phyloP scores from a whole-genome alignment of 2,329 filamentous ascomycete genomes.

The Pseudogymnoascus sp. region DNA sequence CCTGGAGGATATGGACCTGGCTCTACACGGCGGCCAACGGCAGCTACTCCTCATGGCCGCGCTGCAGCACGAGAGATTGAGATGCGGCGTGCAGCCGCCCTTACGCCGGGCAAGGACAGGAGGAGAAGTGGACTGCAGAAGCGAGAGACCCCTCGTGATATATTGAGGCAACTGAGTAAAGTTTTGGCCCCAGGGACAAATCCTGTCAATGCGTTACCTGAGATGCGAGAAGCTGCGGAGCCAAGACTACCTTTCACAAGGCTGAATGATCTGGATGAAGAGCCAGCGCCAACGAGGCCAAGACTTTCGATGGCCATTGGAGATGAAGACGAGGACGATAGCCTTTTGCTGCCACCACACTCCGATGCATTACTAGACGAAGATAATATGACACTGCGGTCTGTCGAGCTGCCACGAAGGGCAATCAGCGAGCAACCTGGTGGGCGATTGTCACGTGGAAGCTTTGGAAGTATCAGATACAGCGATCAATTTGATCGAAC shows the following conservation, averaged over 20 bases:
- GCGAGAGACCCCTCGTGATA: slow-evolving; percentile 47
- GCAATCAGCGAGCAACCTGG: slow-evolving; percentile 40
- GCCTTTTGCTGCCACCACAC: slow-evolving; percentile 44
- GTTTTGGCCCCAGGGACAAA: slow-evolving; percentile 40
- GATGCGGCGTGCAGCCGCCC: slow-evolving; percentile 49
- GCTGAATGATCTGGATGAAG: slow-evolving; percentile 34
- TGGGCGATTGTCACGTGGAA: slow-evolving; percentile 39
- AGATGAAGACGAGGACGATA: slow-evolving; percentile 35
- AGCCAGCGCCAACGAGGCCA: slow-evolving; percentile 40
- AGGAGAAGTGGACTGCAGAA: slow-evolving; percentile 50
- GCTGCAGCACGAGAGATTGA: slow-evolving; percentile 53
- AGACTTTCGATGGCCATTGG: slow-evolving; percentile 49
- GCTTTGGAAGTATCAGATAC: slow-evolving; percentile 44
- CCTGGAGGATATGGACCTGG: slow-evolving; percentile 20
- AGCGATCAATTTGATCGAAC: slow-evolving; percentile 43
- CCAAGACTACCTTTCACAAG: slow-evolving; percentile 17
- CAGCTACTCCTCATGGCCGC: slow-evolving; percentile 50
- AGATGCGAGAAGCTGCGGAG: slow-evolving; percentile 13
- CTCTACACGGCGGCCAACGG: slow-evolving; percentile 22
- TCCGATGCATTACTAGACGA: slow-evolving; percentile 49
- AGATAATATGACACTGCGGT: slow-evolving; percentile 50
- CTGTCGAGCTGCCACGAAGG: slow-evolving; percentile 52
- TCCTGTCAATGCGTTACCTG: slow-evolving; percentile 25
- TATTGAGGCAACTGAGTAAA: slow-evolving; percentile 47
- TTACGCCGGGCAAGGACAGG: slow-evolving; percentile 52